A percentile compares a stretch with the other conserved stretches of the same genome.
phyloP scores from a whole-genome alignment of 2,329 filamentous ascomycete species.

The Trichoderma gracile region DNA sequence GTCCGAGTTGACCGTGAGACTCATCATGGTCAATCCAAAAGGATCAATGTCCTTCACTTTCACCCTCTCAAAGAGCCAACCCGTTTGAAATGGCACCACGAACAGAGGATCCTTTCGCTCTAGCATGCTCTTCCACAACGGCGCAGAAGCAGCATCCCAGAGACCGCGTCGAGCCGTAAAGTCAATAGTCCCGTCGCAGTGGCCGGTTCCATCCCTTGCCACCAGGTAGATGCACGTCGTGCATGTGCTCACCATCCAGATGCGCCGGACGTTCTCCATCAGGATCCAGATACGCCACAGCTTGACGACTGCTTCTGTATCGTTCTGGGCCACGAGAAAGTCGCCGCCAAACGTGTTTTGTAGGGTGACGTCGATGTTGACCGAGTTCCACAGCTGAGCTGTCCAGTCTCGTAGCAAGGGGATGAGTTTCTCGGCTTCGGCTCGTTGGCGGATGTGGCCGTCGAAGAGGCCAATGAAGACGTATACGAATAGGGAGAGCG shows the following conservation, averaged over 20 bases:
- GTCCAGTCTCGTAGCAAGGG: constrained; percentile 26
- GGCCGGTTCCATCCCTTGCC: constrained; percentile 25
- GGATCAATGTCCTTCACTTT: constrained; percentile 6
- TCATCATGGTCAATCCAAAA: constrained; percentile 17
- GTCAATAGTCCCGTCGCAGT: constrained; percentile 31
- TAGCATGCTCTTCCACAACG: constrained; percentile 30
- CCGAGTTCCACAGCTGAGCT: constrained; percentile 29
- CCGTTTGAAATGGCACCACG: not conserved
- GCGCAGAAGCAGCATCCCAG: constrained; percentile 33
- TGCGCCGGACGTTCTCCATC: constrained; percentile 34
- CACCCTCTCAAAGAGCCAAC: not conserved
- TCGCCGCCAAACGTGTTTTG: constrained; percentile 26
- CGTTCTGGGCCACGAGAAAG: not conserved
- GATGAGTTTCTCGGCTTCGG: constrained; percentile 29
- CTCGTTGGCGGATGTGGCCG: constrained; percentile 31
- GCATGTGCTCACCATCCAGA: constrained; percentile 30
- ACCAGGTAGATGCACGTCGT: constrained; percentile 28
- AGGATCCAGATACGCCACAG: constrained; percentile 35
- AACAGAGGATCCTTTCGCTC: constrained; percentile 25
- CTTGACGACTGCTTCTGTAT: not conserved
- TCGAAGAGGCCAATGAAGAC: constrained; percentile 33
- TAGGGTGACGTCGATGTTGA: constrained; percentile 25
- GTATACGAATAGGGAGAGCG: constrained; percentile 31
- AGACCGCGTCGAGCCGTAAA: constrained; percentile 34
- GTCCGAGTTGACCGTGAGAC: constrained; percentile 17